Evolutionary conservation across 225 moss, liverwort and hornwort species (phyloP), one percentile per base, ranked within the genome.

Genomic region (Pseudisothecium myosuroides): DNA sequence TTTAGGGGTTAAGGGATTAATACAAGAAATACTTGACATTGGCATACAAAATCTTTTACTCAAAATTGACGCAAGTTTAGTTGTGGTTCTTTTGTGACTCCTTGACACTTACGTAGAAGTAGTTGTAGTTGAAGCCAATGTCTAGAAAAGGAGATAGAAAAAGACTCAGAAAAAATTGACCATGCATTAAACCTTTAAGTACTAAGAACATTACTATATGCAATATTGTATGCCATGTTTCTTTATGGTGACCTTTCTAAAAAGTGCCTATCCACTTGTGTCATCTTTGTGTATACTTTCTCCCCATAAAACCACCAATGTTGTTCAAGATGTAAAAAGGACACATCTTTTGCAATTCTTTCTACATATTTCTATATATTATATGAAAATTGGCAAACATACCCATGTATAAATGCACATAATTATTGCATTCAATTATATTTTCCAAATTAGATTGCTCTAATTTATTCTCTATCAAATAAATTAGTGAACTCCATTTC

Each of bases 191-290:
- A 52, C 0, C 1, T 52, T 0, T 14, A 37, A 54, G 54, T 24
- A 54, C 2, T 23, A 0, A 54, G 54, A 77, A 23, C 3, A 36
- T 54, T 37, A 4, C 4, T 36, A 2, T 21, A 13, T 0, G 9
- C 14, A 54, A 37, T 9, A 54, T 54, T 5, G 5, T 24, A 9
- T 6, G 9, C 4, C 9, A 52, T 36, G 3, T 52, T 76, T 34
- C 3, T 36, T 50, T 54, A 36, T 0, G 0, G 0, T 0, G 0
- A 76, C 0, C 9, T 52, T 36, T 76, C 5, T 0, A 52, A 1
- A 50, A 23, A 76, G 1, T 77, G 1, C 9, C 54, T 37, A 77
- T 54, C 9, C 2, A 37, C 14, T 77, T 23, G 23, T 54, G 36
- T 10, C 36, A 77, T 50, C 6, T 52, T 52, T 77, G 13, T 76